Conservation (phyloP, 2,329 filamentous ascomycete species). For the Cyphellophora europaea region DNA sequence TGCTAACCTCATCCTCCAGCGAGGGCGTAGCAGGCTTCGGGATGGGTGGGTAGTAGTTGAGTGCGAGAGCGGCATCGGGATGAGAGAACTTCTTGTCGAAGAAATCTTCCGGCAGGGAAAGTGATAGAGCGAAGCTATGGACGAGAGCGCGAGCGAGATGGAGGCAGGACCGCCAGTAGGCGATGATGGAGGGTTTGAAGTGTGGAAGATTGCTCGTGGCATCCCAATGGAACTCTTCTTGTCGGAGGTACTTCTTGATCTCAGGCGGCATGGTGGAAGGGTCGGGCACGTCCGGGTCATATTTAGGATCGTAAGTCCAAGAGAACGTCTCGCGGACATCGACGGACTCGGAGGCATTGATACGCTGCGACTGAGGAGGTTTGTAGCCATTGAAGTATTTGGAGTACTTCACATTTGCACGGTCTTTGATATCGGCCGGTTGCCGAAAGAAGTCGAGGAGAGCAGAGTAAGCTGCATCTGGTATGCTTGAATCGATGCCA, state of each 20-base stretch:
- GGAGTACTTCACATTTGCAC: conserved; percentile 1
- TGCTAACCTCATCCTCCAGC: conserved; percentile 26
- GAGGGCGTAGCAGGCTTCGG: conserved; percentile 22
- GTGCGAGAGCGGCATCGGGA: conserved; percentile 37
- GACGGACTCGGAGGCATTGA: conserved; percentile 3
- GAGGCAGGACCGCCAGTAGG: conserved; percentile 42
- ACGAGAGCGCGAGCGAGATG: conserved; percentile 43
- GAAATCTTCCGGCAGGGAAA: conserved; percentile 44
- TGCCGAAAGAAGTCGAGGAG: conserved; percentile 3
- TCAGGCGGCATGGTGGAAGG: conserved; percentile 34
- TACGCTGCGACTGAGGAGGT: conserved; percentile 2
- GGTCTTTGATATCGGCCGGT: conserved; percentile 1
- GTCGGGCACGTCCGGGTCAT: conserved; percentile 38
- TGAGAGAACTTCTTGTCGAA: conserved; percentile 47
- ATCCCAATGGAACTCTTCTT: conserved; percentile 46
- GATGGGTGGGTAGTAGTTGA: conserved; percentile 32
- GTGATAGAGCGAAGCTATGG: conserved; percentile 44
- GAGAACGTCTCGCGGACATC: conserved; percentile 5
- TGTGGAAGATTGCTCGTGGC: conserved; percentile 37
- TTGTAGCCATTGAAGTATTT: conserved; percentile 5
- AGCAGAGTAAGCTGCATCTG: background rate
- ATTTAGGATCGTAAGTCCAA: conserved; percentile 16
- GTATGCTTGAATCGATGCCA: conserved; percentile 23
- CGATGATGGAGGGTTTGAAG: conserved; percentile 39
- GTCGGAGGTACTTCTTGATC: conserved; percentile 32